Base-by-base conservation (phyloP, 768 basidiomycete genomes). In the Agrocybe pediades region DNA sequence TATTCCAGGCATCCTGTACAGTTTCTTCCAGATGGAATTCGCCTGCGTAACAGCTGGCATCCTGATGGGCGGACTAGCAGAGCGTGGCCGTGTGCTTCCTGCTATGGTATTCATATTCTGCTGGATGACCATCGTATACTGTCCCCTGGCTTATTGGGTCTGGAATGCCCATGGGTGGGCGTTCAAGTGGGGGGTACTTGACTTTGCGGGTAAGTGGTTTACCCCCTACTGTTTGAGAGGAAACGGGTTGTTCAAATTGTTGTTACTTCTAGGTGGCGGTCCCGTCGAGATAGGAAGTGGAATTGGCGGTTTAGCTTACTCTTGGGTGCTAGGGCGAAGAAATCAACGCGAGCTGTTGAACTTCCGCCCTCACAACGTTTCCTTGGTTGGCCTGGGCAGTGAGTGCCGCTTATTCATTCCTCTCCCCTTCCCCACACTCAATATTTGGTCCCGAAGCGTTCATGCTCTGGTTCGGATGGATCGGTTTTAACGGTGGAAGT, bases 401-500 rank as follows among this genome's bases (percentile, higher is more conserved):
- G 52, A 57, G 76, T 70, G 13, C 42, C 19, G n/a, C 16, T 19
- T 49, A 55, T 26, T 39, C 23, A 19, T 29, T n/a, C 4, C 6
- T 20, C 13, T 46, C 39, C 29, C 55, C 27, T 47, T 30, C 6
- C 24, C 19, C 24, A 33, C 43, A 41, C 19, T 57, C 43, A 29
- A 48, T 23, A 23, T 44, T 54, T 21, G 30, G 17, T 36, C 26
- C 41, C 25, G 52, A 51, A 76, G 76, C 90, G 8, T 88, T 86
- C 61, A 80, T 94, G 58, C 84, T 93, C 49, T 93, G 88, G 90
- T 88, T 95, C 65, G 91, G 92, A 41, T 92, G 86, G 85, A 71
- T 87, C 52, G 90, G 88, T n/a, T 93, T 94, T 78, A 95, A 95
- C 71, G 93, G 90, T 44, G 93, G 93, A 21, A 90, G 87, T 52